Base-by-base conservation (phyloP, 129 eudicot genomes). In the Silybum marianum region DNA sequence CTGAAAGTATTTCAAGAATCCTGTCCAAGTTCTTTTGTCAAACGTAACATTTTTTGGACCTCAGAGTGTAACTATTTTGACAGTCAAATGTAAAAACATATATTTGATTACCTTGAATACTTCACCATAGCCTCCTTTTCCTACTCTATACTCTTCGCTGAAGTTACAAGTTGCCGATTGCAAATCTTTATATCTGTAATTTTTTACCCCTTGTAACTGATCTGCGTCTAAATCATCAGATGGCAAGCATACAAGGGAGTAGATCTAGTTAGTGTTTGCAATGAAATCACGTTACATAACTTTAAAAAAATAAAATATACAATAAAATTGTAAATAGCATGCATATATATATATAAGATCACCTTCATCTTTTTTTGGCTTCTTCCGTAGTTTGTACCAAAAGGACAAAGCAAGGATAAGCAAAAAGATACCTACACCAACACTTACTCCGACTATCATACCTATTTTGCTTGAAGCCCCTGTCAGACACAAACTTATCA, bases 81-180 rank as follows among this genome's bases (percentile, higher is more conserved):
- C 66, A 6, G 7, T 54, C 22, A n/a, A 25, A 26, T 83, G 9
- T 22, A 24, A 22, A 34, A 22, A 40, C 62, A 36, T 39, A 14
- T 11, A 48, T 38, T 22, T 51, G 28, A 42, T 69, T 74, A 91
- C 97, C 97, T 87, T 91, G 84, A 83, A 91, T 7, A 91, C 97
- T 42, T 85, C 93, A 60, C 97, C 93, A 28, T 82, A 91, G 54
- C 97, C 91, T 67, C 97, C 97, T 84, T 86, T 88, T 76, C 97
- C 97, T 70, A 91, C 70, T 80, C 80, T 87, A 72, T 75, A 79
- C 78, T 82, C 90, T 65, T 87, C 83, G 12, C 88, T 84, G 69
- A 91, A 91, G 73, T 84, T 83, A 16, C 82, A 82, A 11, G 97
- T 91, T 23, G 97, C 88, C 18, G 54, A 25, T 76, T 84, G 88